phyloP scores from a whole-genome alignment of 345 rosid genomes.

The Brassica nigra region DNA sequence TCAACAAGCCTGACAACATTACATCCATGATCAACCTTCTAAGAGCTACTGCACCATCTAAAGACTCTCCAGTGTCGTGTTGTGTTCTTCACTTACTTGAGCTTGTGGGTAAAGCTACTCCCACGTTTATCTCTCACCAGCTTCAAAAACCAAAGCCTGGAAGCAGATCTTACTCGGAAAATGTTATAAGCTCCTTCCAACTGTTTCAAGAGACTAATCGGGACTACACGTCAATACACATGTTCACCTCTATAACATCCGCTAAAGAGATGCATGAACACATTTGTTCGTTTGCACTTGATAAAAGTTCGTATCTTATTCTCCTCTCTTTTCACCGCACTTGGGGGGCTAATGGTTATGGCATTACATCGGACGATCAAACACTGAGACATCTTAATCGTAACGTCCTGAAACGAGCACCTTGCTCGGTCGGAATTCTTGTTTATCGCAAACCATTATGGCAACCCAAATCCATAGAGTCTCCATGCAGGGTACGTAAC shows the following conservation, averaged over 20 bases:
- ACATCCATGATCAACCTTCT: constrained; percentile 41
- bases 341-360: constrained; percentile 43
- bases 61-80: constrained; percentile 40
- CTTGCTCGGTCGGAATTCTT: constrained; percentile 40
- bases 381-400: constrained; percentile 22
- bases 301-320: constrained; percentile 41
- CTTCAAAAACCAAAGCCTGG: constrained; percentile 32
- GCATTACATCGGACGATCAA: constrained; percentile 40
- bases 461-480: constrained; percentile 11
- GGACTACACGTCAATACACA: constrained; percentile 20
- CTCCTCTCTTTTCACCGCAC: constrained; percentile 56
- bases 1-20: constrained; percentile 48
- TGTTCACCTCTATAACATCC: constrained; percentile 47
- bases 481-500: constrained; percentile 31
- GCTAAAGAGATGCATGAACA: constrained; percentile 53
- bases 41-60: constrained; percentile 31
- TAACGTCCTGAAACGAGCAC: constrained; percentile 34
- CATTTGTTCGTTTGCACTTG: constrained; percentile 46
- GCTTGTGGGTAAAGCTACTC: constrained; percentile 50
- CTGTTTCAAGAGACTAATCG: constrained; percentile 20
- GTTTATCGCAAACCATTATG: constrained; percentile 35
- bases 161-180: constrained; percentile 40
- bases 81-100: constrained; percentile 58
- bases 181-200: constrained; percentile 44
- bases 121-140: constrained; percentile 55